Evolutionary conservation across 768 basidiomycete genomes (phyloP).

Genomic region (Saitozyma sp.): DNA sequence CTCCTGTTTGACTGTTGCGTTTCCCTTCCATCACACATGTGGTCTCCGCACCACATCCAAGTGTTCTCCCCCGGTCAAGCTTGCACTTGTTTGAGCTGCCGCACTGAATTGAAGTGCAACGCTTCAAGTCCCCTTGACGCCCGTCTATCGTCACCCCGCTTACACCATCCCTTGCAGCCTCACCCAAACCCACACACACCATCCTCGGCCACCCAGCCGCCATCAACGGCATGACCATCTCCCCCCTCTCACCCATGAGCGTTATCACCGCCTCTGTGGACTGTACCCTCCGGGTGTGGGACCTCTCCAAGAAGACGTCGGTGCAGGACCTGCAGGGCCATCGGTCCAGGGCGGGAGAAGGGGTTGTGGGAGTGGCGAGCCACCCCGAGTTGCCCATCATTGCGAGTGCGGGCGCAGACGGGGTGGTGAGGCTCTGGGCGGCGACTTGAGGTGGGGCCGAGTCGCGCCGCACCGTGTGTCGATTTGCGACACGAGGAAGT

Average conservation of each 20-base stretch:
- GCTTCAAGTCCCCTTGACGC: not conserved
- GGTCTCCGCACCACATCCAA: no score
- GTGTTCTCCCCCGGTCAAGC: no score
- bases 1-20: no score
- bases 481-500: no score
- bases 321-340: conserved; percentile 84
- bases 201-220: conserved; percentile 89
- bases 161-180: conserved; percentile 5
- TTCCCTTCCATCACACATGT: no score
- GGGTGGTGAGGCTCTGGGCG: conserved; percentile 76
- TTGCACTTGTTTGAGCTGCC: no score
- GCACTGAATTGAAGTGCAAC: not conserved
- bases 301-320: conserved; percentile 69
- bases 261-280: conserved; percentile 90
- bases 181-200: conserved; percentile 83
- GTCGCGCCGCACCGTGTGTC: no score
- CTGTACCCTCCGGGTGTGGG: conserved; percentile 93
- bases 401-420: conserved; percentile 94
- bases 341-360: conserved; percentile 84
- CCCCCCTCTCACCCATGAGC: conserved; percentile 73
- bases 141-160: conserved; percentile 52
- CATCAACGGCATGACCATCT: conserved; percentile 85
- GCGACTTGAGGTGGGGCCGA: not conserved
- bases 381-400: conserved; percentile 80
- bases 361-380: conserved; percentile 83